Base-by-base conservation (phyloP, 441 rosid genomes). In the Kokia cookei region DNA sequence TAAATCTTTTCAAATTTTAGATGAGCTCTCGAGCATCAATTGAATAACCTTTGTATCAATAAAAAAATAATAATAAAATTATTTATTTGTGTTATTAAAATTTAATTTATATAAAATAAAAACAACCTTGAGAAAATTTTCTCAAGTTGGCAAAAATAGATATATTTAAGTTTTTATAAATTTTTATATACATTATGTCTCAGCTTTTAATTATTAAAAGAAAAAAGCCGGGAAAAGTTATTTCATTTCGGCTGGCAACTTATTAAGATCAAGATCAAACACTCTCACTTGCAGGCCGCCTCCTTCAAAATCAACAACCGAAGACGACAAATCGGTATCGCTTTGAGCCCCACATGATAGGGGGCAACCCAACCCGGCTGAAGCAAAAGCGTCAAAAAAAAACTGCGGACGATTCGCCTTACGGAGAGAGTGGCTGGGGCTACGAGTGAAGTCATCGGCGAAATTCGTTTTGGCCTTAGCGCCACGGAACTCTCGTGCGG, bases 401-500 rank as follows among this genome's bases (percentile, higher is more conserved):
- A 75, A 79, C 0, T 79, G 51, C 4, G 87, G 88, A 22, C 85
- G 90, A n/a, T 68, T 7, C 9, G 79, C 75, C 66, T 73, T 1
- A 75, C 42, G 22, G 19, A 78, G 45, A 90, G 88, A 15, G 84
- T 76, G 83, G 82, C 86, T 88, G 1, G 90, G 84, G 40, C 89
- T 85, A 15, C 87, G 84, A 0, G 80, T 37, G 73, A 66, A 43
- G 73, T 58, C 67, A 50, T 84, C 65, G 0, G 82, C 79, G 83
- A 89, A 89, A 70, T 86, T 86, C 4, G 90, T 89, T 77, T 89
- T 89, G 12, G 93, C 93, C 55, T 85, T 86, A 8, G 76, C 80
- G 1, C 93, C 93, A 2, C 89, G 93, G 11, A 89, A 85, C 67
- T 89, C 90, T 66, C 89, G 89, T 66, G 93, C 89, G 10, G 93